These are phyloP conservation scores for Backusella parvicylindrica DNA, from an alignment of 192 early-diverging fungal genomes.

Conservation along the genomic window DNA sequence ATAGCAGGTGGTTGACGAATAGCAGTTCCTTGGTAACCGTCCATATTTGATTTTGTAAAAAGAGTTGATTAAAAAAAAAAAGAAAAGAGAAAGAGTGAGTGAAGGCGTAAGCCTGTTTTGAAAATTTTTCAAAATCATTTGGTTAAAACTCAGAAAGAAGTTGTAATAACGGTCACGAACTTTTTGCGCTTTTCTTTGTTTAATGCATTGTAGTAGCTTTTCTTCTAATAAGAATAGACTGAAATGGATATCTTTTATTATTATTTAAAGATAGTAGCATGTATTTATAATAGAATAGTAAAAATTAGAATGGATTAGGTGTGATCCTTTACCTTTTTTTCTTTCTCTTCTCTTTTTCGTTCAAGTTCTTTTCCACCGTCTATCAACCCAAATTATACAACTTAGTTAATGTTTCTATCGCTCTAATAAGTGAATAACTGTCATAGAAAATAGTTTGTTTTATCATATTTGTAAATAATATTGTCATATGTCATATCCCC, in stretches of 20 bases:
- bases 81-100: background rate
- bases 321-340: too few relatives aligned
- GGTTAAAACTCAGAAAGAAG: background rate
- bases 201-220: background rate
- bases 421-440: too few relatives aligned
- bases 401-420: too few relatives aligned
- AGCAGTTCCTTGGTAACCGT: conserved; percentile 26
- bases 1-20: conserved; percentile 35
- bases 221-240: background rate
- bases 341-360: background rate
- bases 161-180: background rate
- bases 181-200: background rate
- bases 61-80: background rate
- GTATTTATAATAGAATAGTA: too few relatives aligned
- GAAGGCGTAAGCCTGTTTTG: background rate
- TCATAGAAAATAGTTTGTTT: too few relatives aligned
- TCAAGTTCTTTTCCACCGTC: background rate
- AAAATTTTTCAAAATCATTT: background rate
- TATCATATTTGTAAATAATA: too few relatives aligned
- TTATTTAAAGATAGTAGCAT: too few relatives aligned
- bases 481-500: too few relatives aligned
- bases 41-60: too few relatives aligned
- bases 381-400: background rate
- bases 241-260: background rate
- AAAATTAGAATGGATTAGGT: too few relatives aligned